phyloP scores from a whole-genome alignment of 768 basidiomycete genomes.

The Hypsizygus marmoreus region DNA sequence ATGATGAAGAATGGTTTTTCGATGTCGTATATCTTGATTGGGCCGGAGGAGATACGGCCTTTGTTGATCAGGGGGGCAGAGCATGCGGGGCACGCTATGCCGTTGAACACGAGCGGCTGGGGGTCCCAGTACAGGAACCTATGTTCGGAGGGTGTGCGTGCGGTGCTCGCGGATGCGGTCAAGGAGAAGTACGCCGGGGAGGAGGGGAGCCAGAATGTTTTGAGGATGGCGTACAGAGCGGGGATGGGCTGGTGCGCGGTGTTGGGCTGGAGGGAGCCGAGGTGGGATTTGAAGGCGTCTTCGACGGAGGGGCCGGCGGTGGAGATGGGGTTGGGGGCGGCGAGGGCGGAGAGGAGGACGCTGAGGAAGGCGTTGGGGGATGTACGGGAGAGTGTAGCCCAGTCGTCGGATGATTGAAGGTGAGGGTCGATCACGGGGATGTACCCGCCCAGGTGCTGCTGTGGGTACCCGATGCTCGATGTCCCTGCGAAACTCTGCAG shows the following conservation, averaged over 20 bases:
- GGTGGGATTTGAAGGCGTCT: slow-evolving; percentile 78
- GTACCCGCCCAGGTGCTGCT: slow-evolving; percentile 4
- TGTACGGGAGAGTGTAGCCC: slow-evolving; percentile 59
- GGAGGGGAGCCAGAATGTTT: slow-evolving; percentile 83
- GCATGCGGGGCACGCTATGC: slow-evolving; percentile 74
- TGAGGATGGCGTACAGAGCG: slow-evolving; percentile 72
- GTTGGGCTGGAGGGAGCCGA: slow-evolving; percentile 61
- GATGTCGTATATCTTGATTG: slow-evolving; percentile 79
- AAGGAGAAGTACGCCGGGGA: slow-evolving; percentile 77
- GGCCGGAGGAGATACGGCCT: slow-evolving; percentile 73
- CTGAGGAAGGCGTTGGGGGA: slow-evolving; percentile 61
- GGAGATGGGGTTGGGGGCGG: slow-evolving; percentile 64
- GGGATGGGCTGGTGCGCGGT: slow-evolving; percentile 58
- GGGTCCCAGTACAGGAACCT: slow-evolving; percentile 90
- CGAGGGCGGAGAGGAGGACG: slow-evolving; percentile 56
- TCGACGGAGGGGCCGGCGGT: slow-evolving; percentile 65
- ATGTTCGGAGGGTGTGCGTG: slow-evolving; percentile 72
- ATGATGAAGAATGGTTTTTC: slow-evolving; percentile 82
- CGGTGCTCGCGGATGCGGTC: slow-evolving; percentile 68
- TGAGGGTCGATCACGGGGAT: slow-evolving; percentile 60
- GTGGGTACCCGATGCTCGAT: slow-evolving; percentile 12
- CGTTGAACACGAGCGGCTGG: slow-evolving; percentile 79
- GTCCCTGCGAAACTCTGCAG: neutral
- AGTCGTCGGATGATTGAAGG: slow-evolving; percentile 55
- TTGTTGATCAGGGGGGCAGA: slow-evolving; percentile 59